phyloP scores from a whole-genome alignment of 192 early-diverging fungal genomes.

The Backusella morwellensis region DNA sequence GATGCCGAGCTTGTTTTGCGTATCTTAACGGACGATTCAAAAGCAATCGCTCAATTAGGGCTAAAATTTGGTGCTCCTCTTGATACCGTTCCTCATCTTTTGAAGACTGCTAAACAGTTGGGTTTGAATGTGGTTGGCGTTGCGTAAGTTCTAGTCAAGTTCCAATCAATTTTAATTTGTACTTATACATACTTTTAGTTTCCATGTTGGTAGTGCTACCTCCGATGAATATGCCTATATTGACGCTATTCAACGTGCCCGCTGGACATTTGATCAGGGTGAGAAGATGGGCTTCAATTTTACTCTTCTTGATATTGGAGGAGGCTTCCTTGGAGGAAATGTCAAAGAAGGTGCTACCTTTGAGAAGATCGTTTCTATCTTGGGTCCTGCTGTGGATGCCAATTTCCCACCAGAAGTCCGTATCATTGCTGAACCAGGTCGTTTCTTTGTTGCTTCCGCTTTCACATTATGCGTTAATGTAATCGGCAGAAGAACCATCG shows the following conservation, averaged over 20 bases:
- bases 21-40: slow-evolving; percentile 93
- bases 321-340: slow-evolving; percentile 90
- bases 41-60: slow-evolving; percentile 87
- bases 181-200: slow-evolving; percentile 44
- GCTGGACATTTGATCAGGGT: slow-evolving; percentile 88
- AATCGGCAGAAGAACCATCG: slow-evolving; percentile 81
- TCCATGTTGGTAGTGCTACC: slow-evolving; percentile 97
- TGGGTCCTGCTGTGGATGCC: slow-evolving; percentile 75
- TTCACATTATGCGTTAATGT: slow-evolving; percentile 96
- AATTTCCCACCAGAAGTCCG: slow-evolving; percentile 84
- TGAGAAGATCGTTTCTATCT: slow-evolving; percentile 72
- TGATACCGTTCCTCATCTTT: slow-evolving; percentile 61
- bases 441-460: slow-evolving; percentile 93
- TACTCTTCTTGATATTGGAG: slow-evolving; percentile 82
- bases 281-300: slow-evolving; percentile 71
- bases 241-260: slow-evolving; percentile 86
- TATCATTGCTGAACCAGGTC: slow-evolving; percentile 98
- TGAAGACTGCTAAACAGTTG: slow-evolving; percentile 74
- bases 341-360: slow-evolving; percentile 79
- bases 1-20: slow-evolving; percentile 89
- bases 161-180: not conserved
- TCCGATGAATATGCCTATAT: slow-evolving; percentile 83
- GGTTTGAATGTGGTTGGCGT: slow-evolving; percentile 89
- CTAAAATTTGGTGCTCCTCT: slow-evolving; percentile 95
- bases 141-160: slow-evolving; percentile 22